Evolutionary conservation across 2,329 filamentous ascomycete genomes (phyloP).

Genomic region (Colletotrichum gloeosporioides): DNA sequence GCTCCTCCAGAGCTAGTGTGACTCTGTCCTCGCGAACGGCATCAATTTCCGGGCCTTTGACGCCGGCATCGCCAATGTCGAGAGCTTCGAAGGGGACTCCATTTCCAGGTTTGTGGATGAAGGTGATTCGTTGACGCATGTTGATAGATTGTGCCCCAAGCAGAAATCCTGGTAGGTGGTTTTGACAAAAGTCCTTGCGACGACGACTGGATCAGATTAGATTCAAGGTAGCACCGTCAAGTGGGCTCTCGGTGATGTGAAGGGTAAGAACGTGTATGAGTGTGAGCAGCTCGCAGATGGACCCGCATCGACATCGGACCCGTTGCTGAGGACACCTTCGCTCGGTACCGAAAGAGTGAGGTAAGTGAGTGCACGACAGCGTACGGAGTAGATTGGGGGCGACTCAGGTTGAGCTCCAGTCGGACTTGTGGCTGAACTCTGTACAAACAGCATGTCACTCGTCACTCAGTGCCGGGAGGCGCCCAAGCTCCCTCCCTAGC

Average conservation of each 20-base stretch:
- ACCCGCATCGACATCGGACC: not conserved
- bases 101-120: constrained; percentile 70
- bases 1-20: constrained; percentile 75
- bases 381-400: not conserved
- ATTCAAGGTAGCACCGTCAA: not conserved
- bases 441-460: not conserved
- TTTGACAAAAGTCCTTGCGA: not conserved
- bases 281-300: not conserved
- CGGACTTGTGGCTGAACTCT: not conserved
- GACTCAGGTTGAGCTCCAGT: not conserved
- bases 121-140: constrained; percentile 84
- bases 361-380: not conserved
- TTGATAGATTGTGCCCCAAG: not conserved
- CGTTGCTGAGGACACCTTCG: constrained; percentile 13
- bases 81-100: constrained; percentile 70
- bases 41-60: constrained; percentile 62
- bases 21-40: constrained; percentile 81
- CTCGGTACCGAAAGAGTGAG: not conserved
- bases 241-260: constrained; percentile 3
- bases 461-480: not conserved
- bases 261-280: not conserved
- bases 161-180: not conserved
- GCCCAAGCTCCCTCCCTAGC: not conserved
- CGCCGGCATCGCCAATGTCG: constrained; percentile 56
- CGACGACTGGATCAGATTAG: not conserved